Conservation (phyloP, 352 stramenopile genomes). For the Phytopythium ostracodes region DNA sequence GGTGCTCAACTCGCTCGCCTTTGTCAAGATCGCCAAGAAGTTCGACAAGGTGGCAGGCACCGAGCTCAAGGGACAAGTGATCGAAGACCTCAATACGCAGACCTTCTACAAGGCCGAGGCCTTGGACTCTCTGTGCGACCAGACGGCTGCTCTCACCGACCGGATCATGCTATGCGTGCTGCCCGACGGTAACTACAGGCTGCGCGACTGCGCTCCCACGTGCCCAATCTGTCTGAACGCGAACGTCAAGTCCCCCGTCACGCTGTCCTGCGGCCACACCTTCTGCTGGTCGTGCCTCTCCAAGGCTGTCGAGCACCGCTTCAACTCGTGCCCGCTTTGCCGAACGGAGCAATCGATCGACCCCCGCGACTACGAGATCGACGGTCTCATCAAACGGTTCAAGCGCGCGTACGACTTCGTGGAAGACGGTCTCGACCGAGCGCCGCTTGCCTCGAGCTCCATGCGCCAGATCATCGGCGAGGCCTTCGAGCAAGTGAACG, state of each 20-base stretch:
- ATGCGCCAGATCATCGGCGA: constrained; percentile 75
- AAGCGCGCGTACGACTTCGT: constrained; percentile 66
- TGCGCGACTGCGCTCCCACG: constrained; percentile 35
- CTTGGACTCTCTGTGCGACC: constrained; percentile 51
- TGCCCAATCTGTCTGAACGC: constrained; percentile 68
- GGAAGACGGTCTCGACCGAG: constrained; percentile 38
- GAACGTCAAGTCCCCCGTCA: constrained; percentile 68
- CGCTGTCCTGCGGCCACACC: constrained; percentile 63
- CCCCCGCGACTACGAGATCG: constrained; percentile 76
- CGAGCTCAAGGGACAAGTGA: constrained; percentile 27
- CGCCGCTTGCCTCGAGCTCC: constrained; percentile 45
- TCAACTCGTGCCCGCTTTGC: constrained; percentile 70
- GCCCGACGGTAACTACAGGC: constrained; percentile 60
- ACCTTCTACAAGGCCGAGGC: constrained; percentile 59
- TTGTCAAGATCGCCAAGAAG: constrained; percentile 85
- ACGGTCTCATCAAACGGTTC: constrained; percentile 74
- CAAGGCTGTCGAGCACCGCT: constrained; percentile 63
- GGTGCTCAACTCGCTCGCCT: constrained; percentile 70
- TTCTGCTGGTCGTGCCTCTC: constrained; percentile 84
- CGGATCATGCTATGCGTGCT: constrained; percentile 69
- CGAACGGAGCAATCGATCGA: constrained; percentile 71
- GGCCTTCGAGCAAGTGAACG: constrained; percentile 53
- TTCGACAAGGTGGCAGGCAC: constrained; percentile 56
- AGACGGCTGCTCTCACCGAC: constrained; percentile 46
- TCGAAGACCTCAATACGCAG: constrained; percentile 56